phyloP scores from a whole-genome alignment of 2,329 filamentous ascomycete species.

The Plectosphaerella sp. region DNA sequence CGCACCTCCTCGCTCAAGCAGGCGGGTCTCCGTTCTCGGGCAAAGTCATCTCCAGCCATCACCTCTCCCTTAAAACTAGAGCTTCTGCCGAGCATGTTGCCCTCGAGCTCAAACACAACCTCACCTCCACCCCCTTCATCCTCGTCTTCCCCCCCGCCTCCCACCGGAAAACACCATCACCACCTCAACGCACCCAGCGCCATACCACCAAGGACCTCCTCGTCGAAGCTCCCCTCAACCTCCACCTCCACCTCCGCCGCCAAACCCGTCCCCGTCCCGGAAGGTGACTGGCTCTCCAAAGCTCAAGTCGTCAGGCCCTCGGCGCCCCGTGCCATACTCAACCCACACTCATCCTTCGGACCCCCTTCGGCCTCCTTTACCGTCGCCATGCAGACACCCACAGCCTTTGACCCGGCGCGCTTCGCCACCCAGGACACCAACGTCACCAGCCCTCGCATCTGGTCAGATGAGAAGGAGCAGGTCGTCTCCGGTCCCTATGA shows the following conservation, averaged over 20 bases:
- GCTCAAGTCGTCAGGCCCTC: constrained; percentile 15
- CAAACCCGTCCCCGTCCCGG: constrained; percentile 47
- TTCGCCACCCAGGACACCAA: constrained; percentile 53
- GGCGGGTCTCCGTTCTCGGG: background rate
- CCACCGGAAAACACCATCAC: constrained; percentile 12
- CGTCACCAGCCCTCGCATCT: constrained; percentile 47
- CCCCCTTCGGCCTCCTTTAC: constrained; percentile 22
- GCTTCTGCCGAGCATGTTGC: background rate
- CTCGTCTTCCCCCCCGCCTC: constrained; percentile 21
- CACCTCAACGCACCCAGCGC: constrained; percentile 45
- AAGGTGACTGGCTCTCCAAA: constrained; percentile 56
- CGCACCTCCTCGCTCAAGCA: background rate
- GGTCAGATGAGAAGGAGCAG: constrained; percentile 72
- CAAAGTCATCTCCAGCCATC: no score
- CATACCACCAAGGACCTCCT: constrained; percentile 72
- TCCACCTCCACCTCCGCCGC: constrained; percentile 18
- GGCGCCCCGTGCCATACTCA: constrained; percentile 17
- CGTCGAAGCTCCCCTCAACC: constrained; percentile 27
- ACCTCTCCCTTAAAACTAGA: background rate
- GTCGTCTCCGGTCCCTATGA: constrained; percentile 75
- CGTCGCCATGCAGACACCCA: constrained; percentile 30
- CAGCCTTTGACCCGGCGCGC: constrained; percentile 43
- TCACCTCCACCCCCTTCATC: constrained; percentile 7
- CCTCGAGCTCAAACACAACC: constrained; percentile 4
- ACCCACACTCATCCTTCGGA: constrained; percentile 17